Percentiles rank a stretch among this genome's conserved stretches.
Conservation (phyloP, 1,284 basidiomycete species). For the Tylopilus sp. region DNA sequence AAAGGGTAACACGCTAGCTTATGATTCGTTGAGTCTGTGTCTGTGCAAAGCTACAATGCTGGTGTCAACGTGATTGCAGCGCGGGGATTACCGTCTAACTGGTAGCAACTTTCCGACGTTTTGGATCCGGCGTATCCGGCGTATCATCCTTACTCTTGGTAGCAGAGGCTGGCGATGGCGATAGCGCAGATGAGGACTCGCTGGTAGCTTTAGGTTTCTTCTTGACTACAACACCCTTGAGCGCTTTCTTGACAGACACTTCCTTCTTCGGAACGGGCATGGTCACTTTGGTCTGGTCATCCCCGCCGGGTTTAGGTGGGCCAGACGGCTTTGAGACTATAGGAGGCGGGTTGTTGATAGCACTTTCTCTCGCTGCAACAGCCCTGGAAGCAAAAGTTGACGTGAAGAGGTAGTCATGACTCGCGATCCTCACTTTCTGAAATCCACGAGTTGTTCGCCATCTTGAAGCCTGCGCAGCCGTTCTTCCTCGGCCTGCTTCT, state of each 20-base stretch:
- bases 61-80: constrained; percentile 12
- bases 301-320: constrained; percentile 18
- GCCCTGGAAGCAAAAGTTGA: constrained; percentile 46
- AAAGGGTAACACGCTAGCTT: constrained; percentile 13
- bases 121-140: constrained; percentile 40
- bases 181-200: constrained; percentile 21
- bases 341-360: constrained; percentile 41
- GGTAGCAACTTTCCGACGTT: constrained; percentile 51
- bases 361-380: constrained; percentile 64
- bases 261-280: constrained; percentile 45
- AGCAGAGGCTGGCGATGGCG: constrained; percentile 12
- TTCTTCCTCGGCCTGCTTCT: constrained; percentile 74
- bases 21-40: constrained; percentile 1
- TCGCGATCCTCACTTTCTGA: constrained; percentile 60
- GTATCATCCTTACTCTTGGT: constrained; percentile 20
- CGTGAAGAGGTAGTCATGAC: constrained; percentile 5
- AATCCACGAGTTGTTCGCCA: constrained; percentile 75
- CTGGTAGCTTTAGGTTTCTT: constrained; percentile 51
- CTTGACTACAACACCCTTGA: constrained; percentile 79
- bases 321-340: constrained; percentile 12
- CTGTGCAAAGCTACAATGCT: constrained; percentile 14
- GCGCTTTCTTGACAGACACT: constrained; percentile 44
- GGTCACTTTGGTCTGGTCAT: constrained; percentile 23
- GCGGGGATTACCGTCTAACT: constrained; percentile 22
- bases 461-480: constrained; percentile 69